These are phyloP conservation scores for Xerocomus nothofagi DNA, from an alignment of 1,284 basidiomycete genomes.

Conservation along the genomic window DNA sequence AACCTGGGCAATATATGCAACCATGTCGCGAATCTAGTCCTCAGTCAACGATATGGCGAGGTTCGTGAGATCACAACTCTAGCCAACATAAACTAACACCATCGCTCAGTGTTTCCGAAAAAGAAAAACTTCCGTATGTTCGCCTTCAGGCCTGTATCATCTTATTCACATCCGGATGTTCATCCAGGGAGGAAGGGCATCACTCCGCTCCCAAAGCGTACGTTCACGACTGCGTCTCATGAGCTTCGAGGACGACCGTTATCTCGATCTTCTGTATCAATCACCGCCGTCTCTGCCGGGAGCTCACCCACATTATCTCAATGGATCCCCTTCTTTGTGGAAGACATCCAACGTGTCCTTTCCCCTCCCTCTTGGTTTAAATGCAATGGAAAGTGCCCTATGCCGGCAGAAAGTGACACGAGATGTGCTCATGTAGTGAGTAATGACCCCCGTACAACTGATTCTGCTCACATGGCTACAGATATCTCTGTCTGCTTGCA, in stretches of 20 bases:
- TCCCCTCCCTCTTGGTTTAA: conserved; percentile 18
- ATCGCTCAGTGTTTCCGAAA: conserved; percentile 3
- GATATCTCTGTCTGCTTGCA: conserved; percentile 33
- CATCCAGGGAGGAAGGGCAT: conserved; percentile 4
- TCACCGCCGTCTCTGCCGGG: conserved; percentile 20
- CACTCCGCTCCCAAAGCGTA: background rate
- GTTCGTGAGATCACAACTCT: conserved; percentile 12
- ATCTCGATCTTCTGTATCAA: conserved; percentile 12
- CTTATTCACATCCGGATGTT: background rate
- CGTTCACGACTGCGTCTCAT: background rate
- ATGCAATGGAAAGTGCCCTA: conserved; percentile 24
- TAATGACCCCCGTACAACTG: background rate
- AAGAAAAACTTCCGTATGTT: conserved; percentile 12
- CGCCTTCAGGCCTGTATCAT: background rate
- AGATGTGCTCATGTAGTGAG: conserved; percentile 27
- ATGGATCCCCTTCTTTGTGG: conserved; percentile 14
- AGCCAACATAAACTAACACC: background rate
- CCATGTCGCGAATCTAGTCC: background rate
- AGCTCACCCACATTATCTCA: conserved; percentile 17
- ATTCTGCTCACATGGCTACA: conserved; percentile 1
- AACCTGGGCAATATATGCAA: conserved; percentile 8
- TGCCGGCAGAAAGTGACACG: conserved; percentile 3
- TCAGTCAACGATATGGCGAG: conserved; percentile 3
- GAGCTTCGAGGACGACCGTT: conserved; percentile 16
- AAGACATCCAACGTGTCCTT: conserved; percentile 13